These are phyloP conservation scores for Podaxis sp. DNA, from an alignment of 768 basidiomycete genomes.

Conservation along the genomic window DNA sequence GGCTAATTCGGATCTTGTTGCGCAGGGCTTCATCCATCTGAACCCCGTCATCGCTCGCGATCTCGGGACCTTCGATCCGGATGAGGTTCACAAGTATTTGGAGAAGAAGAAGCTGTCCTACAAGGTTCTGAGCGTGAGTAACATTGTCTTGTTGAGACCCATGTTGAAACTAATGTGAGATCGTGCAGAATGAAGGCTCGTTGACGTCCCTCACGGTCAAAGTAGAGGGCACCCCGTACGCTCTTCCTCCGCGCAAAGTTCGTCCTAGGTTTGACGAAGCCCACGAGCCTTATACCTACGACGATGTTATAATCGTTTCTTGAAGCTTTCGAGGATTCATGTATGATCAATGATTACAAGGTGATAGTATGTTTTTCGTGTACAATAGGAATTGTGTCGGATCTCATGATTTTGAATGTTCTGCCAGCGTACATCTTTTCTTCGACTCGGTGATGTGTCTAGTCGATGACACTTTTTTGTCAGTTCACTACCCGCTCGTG, in stretches of 20 bases:
- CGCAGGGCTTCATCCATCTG: slow-evolving; percentile 47
- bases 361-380: too few species aligned
- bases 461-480: too few species aligned
- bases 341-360: too few species aligned
- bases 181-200: neutral
- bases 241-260: neutral
- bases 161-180: neutral
- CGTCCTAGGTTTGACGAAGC: neutral
- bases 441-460: too few species aligned
- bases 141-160: neutral
- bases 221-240: neutral
- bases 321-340: too few species aligned
- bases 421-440: too few species aligned
- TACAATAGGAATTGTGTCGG: too few species aligned
- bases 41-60: slow-evolving; percentile 32
- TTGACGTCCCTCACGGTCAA: neutral
- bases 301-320: too few species aligned
- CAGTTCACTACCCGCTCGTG: too few species aligned
- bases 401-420: too few species aligned
- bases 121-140: neutral
- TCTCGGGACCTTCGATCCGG: slow-evolving; percentile 35
- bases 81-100: slow-evolving; percentile 41
- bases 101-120: slow-evolving; percentile 11
- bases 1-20: slow-evolving; percentile 28
- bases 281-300: too few species aligned